phyloP scores from a whole-genome alignment of 139 green algal genomes.

The Picochlorum sp. region DNA sequence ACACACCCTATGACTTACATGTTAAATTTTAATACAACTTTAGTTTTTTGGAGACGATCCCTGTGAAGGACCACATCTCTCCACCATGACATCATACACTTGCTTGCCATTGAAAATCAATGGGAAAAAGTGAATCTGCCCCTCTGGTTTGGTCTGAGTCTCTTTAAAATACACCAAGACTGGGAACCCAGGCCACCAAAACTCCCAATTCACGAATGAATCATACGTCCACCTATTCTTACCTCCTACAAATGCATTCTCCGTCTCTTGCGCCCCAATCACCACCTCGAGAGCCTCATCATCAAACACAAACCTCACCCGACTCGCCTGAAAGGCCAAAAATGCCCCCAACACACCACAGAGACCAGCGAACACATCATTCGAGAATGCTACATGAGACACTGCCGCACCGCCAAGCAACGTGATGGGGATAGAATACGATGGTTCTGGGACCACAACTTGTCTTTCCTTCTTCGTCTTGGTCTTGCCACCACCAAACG shows the following conservation, averaged over 20 bases:
- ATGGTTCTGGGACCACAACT: constrained; percentile 21
- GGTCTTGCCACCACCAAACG: background rate
- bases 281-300: constrained; percentile 59
- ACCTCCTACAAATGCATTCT: constrained; percentile 82
- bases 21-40: constrained; percentile 8
- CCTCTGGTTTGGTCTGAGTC: constrained; percentile 93
- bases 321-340: constrained; percentile 57
- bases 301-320: constrained; percentile 76
- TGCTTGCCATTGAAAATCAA: constrained; percentile 84
- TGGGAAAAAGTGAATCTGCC: constrained; percentile 96
- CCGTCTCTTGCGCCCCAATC: constrained; percentile 47
- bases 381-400: constrained; percentile 16
- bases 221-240: constrained; percentile 74
- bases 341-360: constrained; percentile 59
- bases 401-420: constrained; percentile 20
- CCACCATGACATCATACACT: constrained; percentile 80
- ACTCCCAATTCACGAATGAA: constrained; percentile 86
- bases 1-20: constrained; percentile 2
- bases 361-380: constrained; percentile 13
- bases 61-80: constrained; percentile 60
- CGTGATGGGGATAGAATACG: constrained; percentile 26
- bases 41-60: constrained; percentile 33
- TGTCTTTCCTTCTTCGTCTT: constrained; percentile 5
- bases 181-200: constrained; percentile 91
- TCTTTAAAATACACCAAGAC: constrained; percentile 98